Conservation (phyloP, 768 basidiomycete genomes). For the Trametes punicea region DNA sequence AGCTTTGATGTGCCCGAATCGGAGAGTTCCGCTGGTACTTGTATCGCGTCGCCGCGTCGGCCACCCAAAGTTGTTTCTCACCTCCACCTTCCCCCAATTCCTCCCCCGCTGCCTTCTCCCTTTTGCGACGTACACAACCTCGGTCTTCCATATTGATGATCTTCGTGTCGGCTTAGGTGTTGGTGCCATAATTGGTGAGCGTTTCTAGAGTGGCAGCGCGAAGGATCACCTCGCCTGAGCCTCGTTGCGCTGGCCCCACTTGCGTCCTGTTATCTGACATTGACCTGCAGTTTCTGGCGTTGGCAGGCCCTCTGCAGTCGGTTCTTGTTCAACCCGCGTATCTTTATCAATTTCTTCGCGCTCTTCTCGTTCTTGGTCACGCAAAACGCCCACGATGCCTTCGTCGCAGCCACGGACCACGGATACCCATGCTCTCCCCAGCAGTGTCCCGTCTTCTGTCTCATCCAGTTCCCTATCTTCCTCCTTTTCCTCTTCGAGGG, state of each 20-base stretch:
- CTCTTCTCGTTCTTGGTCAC: slow-evolving; percentile 16
- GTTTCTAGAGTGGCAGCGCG: slow-evolving; percentile 13
- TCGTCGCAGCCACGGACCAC: slow-evolving; percentile 21
- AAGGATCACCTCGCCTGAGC: slow-evolving; percentile 22
- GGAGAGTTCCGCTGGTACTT: slow-evolving; percentile 12
- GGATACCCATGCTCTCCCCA: slow-evolving; percentile 21
- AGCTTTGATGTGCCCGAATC: slow-evolving; percentile 10
- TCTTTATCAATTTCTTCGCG: slow-evolving; percentile 21
- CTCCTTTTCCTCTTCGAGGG: slow-evolving; percentile 44
- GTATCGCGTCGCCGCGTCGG: slow-evolving; percentile 10
- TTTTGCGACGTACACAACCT: slow-evolving; percentile 1
- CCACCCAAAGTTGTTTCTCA: slow-evolving; percentile 10
- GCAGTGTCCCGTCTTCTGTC: slow-evolving; percentile 34
- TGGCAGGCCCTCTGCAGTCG: slow-evolving; percentile 16
- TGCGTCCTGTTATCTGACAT: slow-evolving; percentile 19
- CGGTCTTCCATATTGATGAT: slow-evolving; percentile 11
- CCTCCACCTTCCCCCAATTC: slow-evolving; percentile 2
- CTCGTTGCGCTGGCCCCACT: slow-evolving; percentile 26
- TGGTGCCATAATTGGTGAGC: slow-evolving; percentile 11
- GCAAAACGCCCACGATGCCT: slow-evolving; percentile 16
- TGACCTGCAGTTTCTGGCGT: slow-evolving; percentile 15
- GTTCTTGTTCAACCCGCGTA: slow-evolving; percentile 14
- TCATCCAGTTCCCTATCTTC: slow-evolving; percentile 41
- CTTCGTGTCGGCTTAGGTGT: slow-evolving; percentile 13
- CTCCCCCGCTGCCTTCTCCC: neutral